Evolutionary conservation across 148 eudicot species (phyloP).

Genomic region (Polygonum maritimum): DNA sequence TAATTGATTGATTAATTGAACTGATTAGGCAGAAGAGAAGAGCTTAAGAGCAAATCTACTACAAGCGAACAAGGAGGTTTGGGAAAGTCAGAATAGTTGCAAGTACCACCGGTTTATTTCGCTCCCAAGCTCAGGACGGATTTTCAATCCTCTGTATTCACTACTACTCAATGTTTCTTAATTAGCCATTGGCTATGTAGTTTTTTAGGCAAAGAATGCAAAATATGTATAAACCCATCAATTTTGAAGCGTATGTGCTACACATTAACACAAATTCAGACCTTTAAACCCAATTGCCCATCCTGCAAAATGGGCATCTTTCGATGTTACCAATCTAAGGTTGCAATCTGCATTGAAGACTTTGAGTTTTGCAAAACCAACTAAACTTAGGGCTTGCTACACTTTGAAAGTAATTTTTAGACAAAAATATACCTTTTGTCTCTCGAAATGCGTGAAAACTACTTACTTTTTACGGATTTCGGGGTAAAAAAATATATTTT

Average conservation of each 20-base stretch:
- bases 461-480: too few relatives aligned
- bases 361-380: too few relatives aligned
- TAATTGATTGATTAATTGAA: background rate
- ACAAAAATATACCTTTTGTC: too few relatives aligned
- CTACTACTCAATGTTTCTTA: conserved; percentile 6
- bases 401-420: too few relatives aligned
- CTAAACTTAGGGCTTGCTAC: too few relatives aligned
- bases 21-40: conserved; percentile 36
- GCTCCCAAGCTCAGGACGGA: conserved; percentile 14
- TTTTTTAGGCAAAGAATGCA: background rate
- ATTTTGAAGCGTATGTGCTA: background rate
- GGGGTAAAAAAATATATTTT: too few relatives aligned
- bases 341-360: too few relatives aligned
- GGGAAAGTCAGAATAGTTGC: conserved; percentile 26
- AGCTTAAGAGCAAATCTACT: conserved; percentile 41
- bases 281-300: too few relatives aligned
- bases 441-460: too few relatives aligned
- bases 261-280: too few relatives aligned
- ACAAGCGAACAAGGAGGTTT: conserved; percentile 25
- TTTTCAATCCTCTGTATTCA: conserved; percentile 11
- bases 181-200: background rate
- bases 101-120: conserved; percentile 23
- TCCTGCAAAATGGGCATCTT: too few relatives aligned
- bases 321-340: too few relatives aligned
- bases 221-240: background rate